A percentile compares a stretch with the other conserved stretches of the same genome.
Conservation (phyloP, 2,329 filamentous ascomycete species). For the Calonectria pauciramosa region DNA sequence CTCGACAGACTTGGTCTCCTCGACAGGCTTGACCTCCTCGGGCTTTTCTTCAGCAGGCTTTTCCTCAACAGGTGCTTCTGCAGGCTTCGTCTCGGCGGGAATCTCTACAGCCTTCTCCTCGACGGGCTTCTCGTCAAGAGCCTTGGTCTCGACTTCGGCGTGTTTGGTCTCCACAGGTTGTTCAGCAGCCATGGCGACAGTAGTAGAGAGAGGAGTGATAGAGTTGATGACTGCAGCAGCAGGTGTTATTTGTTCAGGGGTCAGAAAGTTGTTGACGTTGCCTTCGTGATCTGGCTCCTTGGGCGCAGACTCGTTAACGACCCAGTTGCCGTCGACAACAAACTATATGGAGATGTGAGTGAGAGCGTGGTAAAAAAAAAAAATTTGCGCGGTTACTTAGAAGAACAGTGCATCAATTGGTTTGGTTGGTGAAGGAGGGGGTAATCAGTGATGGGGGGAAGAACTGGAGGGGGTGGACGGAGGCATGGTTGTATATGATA, state of each 20-base stretch:
- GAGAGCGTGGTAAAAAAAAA: constrained; percentile 25
- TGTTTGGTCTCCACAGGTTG: constrained; percentile 56
- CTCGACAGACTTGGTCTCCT: constrained; percentile 21
- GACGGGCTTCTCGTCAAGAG: background rate
- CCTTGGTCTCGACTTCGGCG: constrained; percentile 58
- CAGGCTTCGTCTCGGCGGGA: constrained; percentile 34
- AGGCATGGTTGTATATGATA: constrained; percentile 44
- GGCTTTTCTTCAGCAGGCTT: constrained; percentile 33
- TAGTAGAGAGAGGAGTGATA: constrained; percentile 78
- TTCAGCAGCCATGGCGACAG: constrained; percentile 73
- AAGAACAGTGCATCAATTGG: constrained; percentile 34
- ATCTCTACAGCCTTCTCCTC: constrained; percentile 27
- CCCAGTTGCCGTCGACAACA: constrained; percentile 94
- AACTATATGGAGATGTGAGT: constrained; percentile 72
- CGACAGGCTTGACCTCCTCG: constrained; percentile 7
- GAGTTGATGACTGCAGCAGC: constrained; percentile 73
- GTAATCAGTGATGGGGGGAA: constrained; percentile 12
- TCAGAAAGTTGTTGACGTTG: constrained; percentile 94
- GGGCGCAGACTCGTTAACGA: constrained; percentile 82
- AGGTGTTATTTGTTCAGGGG: constrained; percentile 76
- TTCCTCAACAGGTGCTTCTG: constrained; percentile 14
- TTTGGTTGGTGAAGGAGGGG: background rate
- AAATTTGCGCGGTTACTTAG: constrained; percentile 26
- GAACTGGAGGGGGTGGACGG: constrained; percentile 30
- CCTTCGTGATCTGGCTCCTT: constrained; percentile 86